Conservation (phyloP, 2,329 filamentous ascomycete genomes). For the Cylindrodendrum hubeiense region DNA sequence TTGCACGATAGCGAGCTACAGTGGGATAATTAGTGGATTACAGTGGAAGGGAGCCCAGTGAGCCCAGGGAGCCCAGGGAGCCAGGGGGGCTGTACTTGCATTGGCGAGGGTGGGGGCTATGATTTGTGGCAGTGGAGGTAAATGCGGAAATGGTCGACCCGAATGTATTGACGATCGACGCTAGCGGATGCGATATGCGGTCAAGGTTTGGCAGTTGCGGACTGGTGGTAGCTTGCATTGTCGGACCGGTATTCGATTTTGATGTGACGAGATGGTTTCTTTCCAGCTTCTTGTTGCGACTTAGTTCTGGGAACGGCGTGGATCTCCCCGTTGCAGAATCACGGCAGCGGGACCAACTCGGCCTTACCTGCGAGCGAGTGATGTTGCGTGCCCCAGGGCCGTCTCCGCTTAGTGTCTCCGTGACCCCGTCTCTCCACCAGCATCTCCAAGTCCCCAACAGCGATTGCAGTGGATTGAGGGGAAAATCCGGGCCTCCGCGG, state of each 20-base stretch:
- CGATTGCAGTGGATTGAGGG: slow-evolving; percentile 9
- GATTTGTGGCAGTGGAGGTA: slow-evolving; percentile 2
- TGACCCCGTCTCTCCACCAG: background rate
- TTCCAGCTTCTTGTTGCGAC: background rate
- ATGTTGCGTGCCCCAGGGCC: background rate
- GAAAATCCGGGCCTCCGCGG: slow-evolving; percentile 8
- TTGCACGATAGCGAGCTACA: slow-evolving; percentile 49
- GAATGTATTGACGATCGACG: background rate
- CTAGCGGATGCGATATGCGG: slow-evolving; percentile 2
- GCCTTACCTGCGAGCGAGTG: slow-evolving; percentile 10
- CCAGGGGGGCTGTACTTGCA: no score
- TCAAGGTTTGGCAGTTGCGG: background rate
- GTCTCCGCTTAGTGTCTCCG: background rate
- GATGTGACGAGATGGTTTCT: background rate
- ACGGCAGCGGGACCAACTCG: slow-evolving; percentile 14
- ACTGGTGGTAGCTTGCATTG: background rate
- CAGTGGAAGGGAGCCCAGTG: background rate
- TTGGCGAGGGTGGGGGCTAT: background rate
- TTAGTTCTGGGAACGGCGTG: background rate
- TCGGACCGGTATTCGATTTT: background rate
- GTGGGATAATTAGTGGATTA: background rate
- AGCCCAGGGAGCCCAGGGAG: no score
- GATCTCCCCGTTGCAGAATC: slow-evolving; percentile 1
- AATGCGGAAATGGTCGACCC: background rate
- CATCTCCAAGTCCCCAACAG: background rate